phyloP scores from a whole-genome alignment of 345 rosid genomes.

The thale cress (Arabidopsis thaliana) region TAIR10.1 NC_003070.9:17337001-17337500 shows the following conservation, averaged over 20 bases:
- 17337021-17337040: conserved; percentile 63
- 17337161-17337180: background rate
- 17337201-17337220: background rate
- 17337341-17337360: conserved; percentile 59
- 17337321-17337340: background rate
- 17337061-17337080: conserved; percentile 1
- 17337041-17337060: conserved; percentile 15
- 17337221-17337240: background rate
- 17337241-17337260: background rate
- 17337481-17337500: conserved; percentile 57
- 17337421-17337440: conserved; percentile 92
- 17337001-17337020: conserved; percentile 90
- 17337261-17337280: background rate
- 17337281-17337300: background rate
- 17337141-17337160: background rate
- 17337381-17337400: conserved; percentile 85
- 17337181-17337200: conserved; percentile 1
- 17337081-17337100: background rate
- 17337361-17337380: conserved; percentile 90
- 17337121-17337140: conserved; percentile 7
- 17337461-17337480: conserved; percentile 84
- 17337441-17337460: conserved; percentile 76
- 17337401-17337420: conserved; percentile 94
- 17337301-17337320: background rate
- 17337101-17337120: background rate